Evolutionary conservation across 1,284 basidiomycete genomes (phyloP).

Genomic region (Cutaneotrichosporon sp.): DNA sequence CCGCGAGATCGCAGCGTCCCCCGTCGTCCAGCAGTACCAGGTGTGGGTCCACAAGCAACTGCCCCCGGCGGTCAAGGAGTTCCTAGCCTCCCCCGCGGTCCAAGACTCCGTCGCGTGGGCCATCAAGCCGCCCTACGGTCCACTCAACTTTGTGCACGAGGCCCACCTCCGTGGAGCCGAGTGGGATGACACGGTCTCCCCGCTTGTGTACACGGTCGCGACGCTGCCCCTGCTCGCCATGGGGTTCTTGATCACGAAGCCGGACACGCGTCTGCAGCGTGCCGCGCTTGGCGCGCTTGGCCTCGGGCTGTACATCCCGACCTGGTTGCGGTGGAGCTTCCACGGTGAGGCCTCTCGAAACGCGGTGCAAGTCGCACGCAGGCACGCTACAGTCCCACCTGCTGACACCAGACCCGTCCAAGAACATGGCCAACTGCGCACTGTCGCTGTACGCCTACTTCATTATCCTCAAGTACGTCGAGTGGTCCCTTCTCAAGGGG

Average conservation of each 20-base stretch:
- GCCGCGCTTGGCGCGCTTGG: neutral
- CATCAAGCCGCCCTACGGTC: slow-evolving; percentile 9
- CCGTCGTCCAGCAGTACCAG: too few species aligned
- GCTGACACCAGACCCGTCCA: neutral
- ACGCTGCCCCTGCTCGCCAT: neutral
- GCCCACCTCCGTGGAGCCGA: neutral
- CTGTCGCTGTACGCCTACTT: neutral
- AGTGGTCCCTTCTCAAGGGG: neutral
- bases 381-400: too few species aligned
- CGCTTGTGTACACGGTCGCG: neutral
- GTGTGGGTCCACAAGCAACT: too few species aligned
- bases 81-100: too few species aligned
- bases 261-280: neutral
- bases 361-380: too few species aligned
- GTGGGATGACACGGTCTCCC: neutral
- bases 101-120: neutral
- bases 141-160: slow-evolving; percentile 12
- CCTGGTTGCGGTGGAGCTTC: neutral
- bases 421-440: neutral
- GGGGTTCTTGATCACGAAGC: neutral
- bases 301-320: neutral
- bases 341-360: too few species aligned
- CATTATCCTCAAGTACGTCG: neutral
- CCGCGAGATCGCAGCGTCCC: too few species aligned
- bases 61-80: too few species aligned